These are phyloP conservation scores for Ceratopteris richardii DNA, from an alignment of 75 land plant genomes.

Conservation along the genomic window DNA sequence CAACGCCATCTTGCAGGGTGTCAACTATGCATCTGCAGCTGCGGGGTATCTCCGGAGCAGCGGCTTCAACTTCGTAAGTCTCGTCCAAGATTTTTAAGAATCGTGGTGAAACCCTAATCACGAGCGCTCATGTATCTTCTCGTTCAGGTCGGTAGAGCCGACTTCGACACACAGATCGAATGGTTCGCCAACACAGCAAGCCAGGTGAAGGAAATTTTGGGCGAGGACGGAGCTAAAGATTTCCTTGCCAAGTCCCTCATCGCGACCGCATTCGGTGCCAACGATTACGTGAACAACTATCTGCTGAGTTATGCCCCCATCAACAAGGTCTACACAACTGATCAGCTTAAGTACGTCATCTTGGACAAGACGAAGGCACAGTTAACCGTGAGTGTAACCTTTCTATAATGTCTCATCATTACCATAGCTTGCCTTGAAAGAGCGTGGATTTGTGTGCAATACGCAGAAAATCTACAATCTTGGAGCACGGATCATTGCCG, in stretches of 20 bases:
- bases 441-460: not conserved
- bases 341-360: slow-evolving; percentile 20
- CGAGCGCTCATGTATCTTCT: too few relatives aligned
- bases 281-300: slow-evolving; percentile 79
- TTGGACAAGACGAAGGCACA: slow-evolving; percentile 6
- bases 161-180: slow-evolving; percentile 48
- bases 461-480: slow-evolving; percentile 43
- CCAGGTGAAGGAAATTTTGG: slow-evolving; percentile 33
- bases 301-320: slow-evolving; percentile 49
- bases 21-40: slow-evolving; percentile 77
- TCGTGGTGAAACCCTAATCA: too few relatives aligned
- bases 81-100: not conserved
- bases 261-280: slow-evolving; percentile 40
- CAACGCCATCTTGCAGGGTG: slow-evolving; percentile 44
- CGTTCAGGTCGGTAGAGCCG: slow-evolving; percentile 44
- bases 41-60: slow-evolving; percentile 70
- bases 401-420: not conserved
- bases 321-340: slow-evolving; percentile 37
- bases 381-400: not conserved
- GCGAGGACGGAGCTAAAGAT: slow-evolving; percentile 25
- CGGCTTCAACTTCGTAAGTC: slow-evolving; percentile 61
- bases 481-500: slow-evolving; percentile 64
- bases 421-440: not conserved
- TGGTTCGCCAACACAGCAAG: slow-evolving; percentile 37
- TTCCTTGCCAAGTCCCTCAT: slow-evolving; percentile 31